These are phyloP conservation scores for Teratosphaeria nubilosa DNA, from an alignment of 2,329 filamentous ascomycete genomes.

Conservation along the genomic window DNA sequence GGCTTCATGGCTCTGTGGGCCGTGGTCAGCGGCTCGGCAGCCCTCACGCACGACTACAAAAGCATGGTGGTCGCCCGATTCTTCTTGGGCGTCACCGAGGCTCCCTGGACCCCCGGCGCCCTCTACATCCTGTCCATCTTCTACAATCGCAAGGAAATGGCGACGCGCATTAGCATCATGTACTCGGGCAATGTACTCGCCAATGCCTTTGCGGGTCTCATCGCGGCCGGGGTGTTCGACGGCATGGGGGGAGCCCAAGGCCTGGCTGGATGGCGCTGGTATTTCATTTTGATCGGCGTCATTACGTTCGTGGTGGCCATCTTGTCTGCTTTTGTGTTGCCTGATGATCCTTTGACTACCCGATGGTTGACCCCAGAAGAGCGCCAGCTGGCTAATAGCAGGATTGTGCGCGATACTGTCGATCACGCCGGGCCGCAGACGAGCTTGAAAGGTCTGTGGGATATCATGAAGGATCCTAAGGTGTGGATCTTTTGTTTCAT, in stretches of 20 bases:
- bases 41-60: slow-evolving; percentile 24
- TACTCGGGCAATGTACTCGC: neutral
- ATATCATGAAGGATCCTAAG: slow-evolving; percentile 40
- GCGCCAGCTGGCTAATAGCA: slow-evolving; percentile 53
- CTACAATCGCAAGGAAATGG: slow-evolving; percentile 24
- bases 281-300: slow-evolving; percentile 62
- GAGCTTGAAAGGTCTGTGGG: slow-evolving; percentile 38
- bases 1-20: slow-evolving; percentile 26
- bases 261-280: slow-evolving; percentile 52
- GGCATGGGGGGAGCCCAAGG: neutral
- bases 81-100: slow-evolving; percentile 35
- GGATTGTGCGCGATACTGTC: neutral
- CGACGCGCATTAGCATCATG: neutral
- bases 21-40: slow-evolving; percentile 24
- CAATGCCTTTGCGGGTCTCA: neutral
- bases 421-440: neutral
- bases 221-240: neutral
- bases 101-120: slow-evolving; percentile 30
- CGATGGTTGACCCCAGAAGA: slow-evolving; percentile 56
- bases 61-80: slow-evolving; percentile 30
- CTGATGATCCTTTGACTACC: slow-evolving; percentile 59
- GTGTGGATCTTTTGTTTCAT: slow-evolving; percentile 46
- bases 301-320: slow-evolving; percentile 50
- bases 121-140: slow-evolving; percentile 35
- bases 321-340: slow-evolving; percentile 53